Conservation (phyloP, 2,329 filamentous ascomycete genomes). For the Plectosphaerella cucumerina region DNA sequence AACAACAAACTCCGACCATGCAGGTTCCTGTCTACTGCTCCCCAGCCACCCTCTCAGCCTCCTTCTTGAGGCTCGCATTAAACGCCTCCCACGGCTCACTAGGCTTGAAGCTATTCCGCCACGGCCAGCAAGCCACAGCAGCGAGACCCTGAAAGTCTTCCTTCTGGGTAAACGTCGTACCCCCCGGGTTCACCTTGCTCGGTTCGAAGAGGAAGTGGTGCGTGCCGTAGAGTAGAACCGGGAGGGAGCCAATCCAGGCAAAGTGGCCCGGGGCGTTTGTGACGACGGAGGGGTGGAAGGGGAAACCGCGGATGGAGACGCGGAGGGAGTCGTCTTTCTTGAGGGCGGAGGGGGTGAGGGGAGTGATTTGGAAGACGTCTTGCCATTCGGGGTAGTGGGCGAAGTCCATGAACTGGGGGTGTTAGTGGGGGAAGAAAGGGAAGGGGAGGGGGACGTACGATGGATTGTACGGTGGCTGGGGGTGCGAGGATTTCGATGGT, state of each 20-base stretch:
- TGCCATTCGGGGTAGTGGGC: neutral
- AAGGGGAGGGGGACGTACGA: neutral
- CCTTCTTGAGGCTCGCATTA: slow-evolving; percentile 6
- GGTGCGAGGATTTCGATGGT: slow-evolving; percentile 1
- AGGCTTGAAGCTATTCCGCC: slow-evolving; percentile 1
- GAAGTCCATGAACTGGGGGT: neutral
- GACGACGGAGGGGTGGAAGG: neutral
- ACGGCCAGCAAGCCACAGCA: slow-evolving; percentile 6
- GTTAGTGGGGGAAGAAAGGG: neutral
- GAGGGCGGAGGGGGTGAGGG: neutral
- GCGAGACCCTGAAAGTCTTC: slow-evolving; percentile 13
- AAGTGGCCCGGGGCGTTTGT: slow-evolving; percentile 10
- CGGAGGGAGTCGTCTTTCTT: neutral
- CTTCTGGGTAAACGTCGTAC: slow-evolving; percentile 16
- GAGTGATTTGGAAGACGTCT: neutral
- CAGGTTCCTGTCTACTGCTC: too few species aligned
- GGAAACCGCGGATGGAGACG: neutral
- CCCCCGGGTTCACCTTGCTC: slow-evolving; percentile 13
- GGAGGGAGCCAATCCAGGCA: slow-evolving; percentile 13
- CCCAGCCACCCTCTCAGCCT: slow-evolving; percentile 2
- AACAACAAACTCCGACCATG: neutral
- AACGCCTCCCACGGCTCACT: slow-evolving; percentile 5
- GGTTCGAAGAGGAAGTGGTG: slow-evolving; percentile 16
- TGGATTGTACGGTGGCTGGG: neutral
- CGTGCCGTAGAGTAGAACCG: slow-evolving; percentile 13